phyloP scores from a whole-genome alignment of 805 yeast species.

The Tetrapisispora phaffii region DNA sequence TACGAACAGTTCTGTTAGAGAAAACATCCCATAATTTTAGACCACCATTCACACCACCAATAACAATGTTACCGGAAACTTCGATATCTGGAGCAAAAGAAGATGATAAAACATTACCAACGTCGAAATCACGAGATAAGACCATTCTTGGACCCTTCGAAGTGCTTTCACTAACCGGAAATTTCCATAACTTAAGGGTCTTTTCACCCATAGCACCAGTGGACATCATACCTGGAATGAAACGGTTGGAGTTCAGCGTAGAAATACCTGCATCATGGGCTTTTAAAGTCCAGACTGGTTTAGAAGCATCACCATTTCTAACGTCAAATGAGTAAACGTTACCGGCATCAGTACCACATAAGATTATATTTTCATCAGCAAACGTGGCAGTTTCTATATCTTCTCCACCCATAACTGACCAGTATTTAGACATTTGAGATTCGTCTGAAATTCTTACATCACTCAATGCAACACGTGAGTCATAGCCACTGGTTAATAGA shows the following conservation, averaged over 20 bases:
- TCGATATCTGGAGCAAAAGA: slow-evolving; percentile 82
- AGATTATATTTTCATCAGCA: slow-evolving; percentile 50
- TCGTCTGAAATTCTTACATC: slow-evolving; percentile 75
- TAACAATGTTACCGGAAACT: slow-evolving; percentile 69
- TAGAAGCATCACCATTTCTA: slow-evolving; percentile 43
- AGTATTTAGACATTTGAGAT: slow-evolving; percentile 48
- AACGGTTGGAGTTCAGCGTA: slow-evolving; percentile 58
- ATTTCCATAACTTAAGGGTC: slow-evolving; percentile 78
- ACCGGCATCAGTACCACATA: slow-evolving; percentile 89
- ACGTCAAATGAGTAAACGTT: slow-evolving; percentile 82
- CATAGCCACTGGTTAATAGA: slow-evolving; percentile 88
- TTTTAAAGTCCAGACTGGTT: slow-evolving; percentile 88
- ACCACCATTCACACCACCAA: slow-evolving; percentile 81
- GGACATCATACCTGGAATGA: slow-evolving; percentile 61
- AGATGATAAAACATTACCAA: slow-evolving; percentile 80
- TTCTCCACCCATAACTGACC: slow-evolving; percentile 54
- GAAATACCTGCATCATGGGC: slow-evolving; percentile 96
- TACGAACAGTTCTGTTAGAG: slow-evolving; percentile 69
- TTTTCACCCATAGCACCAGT: slow-evolving; percentile 92
- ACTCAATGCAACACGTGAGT: slow-evolving; percentile 65
- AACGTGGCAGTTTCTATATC: slow-evolving; percentile 80
- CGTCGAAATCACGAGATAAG: slow-evolving; percentile 81
- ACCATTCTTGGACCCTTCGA: slow-evolving; percentile 68
- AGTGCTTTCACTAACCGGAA: slow-evolving; percentile 34
- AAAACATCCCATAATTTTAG: slow-evolving; percentile 90